phyloP scores from a whole-genome alignment of 2,329 filamentous ascomycete genomes.

The Diaporthe sp. region DNA sequence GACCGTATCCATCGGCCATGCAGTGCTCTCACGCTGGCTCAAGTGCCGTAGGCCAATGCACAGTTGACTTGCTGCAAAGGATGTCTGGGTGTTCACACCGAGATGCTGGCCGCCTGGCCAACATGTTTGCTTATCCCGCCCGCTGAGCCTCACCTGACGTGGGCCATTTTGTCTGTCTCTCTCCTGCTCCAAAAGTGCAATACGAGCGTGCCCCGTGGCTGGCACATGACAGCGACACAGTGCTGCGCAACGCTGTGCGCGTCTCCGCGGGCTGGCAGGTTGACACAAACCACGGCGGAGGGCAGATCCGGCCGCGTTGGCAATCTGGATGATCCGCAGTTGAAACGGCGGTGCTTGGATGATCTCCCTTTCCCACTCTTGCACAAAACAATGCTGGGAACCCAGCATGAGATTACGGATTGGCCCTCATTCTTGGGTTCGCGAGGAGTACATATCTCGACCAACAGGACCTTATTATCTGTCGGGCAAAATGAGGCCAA shows the following conservation, averaged over 20 bases:
- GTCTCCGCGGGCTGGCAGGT: not conserved
- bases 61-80: not conserved
- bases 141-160: not conserved
- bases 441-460: not conserved
- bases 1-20: not conserved
- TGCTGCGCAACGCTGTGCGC: conserved; percentile 1
- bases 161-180: not conserved
- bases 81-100: not conserved
- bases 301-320: conserved; percentile 11
- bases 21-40: not conserved
- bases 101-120: not conserved
- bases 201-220: conserved; percentile 8
- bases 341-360: conserved; percentile 25
- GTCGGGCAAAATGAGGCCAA: conserved; percentile 1
- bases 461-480: conserved; percentile 12
- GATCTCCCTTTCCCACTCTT: conserved; percentile 16
- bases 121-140: conserved; percentile 1
- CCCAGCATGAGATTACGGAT: not conserved
- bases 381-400: not conserved
- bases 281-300: not conserved
- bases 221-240: not conserved
- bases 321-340: conserved; percentile 25
- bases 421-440: not conserved
- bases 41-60: not conserved
- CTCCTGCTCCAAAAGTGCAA: not conserved